phyloP scores from a whole-genome alignment of 2,329 filamentous ascomycete species.

The Neoascochyta sp. region DNA sequence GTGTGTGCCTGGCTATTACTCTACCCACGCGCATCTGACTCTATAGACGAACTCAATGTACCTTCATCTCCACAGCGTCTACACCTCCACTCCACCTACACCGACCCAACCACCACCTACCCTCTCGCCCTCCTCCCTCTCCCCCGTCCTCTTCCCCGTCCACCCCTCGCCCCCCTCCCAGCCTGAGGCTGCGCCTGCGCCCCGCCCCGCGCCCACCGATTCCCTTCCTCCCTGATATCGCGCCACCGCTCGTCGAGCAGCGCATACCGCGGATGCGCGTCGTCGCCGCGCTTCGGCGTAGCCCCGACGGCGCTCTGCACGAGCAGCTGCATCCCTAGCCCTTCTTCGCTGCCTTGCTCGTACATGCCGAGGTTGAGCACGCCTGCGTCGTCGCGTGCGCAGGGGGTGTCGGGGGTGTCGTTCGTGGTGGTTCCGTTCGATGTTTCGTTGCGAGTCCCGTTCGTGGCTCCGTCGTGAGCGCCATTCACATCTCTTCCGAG shows the following conservation, averaged over 20 bases:
- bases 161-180: too few species aligned
- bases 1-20: neutral
- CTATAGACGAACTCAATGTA: too few species aligned
- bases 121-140: constrained; percentile 11
- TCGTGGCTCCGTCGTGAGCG: too few species aligned
- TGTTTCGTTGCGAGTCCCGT: neutral
- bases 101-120: too few species aligned
- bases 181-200: constrained; percentile 9
- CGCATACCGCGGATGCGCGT: constrained; percentile 7
- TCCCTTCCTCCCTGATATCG: constrained; percentile 23
- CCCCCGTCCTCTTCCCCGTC: constrained; percentile 7
- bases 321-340: constrained; percentile 38
- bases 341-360: constrained; percentile 40
- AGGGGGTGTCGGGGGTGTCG: constrained; percentile 31
- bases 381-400: constrained; percentile 36
- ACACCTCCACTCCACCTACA: too few species aligned
- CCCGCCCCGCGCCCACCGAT: constrained; percentile 16
- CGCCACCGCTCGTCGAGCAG: constrained; percentile 42
- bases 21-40: too few species aligned
- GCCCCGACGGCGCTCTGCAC: constrained; percentile 38
- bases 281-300: constrained; percentile 12
- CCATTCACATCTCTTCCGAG: constrained; percentile 11
- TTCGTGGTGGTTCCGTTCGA: neutral
- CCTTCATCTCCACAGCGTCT: too few species aligned
- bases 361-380: constrained; percentile 45